Base-by-base conservation (phyloP, 306 rosid genomes). In the Dryas drummondii region DNA sequence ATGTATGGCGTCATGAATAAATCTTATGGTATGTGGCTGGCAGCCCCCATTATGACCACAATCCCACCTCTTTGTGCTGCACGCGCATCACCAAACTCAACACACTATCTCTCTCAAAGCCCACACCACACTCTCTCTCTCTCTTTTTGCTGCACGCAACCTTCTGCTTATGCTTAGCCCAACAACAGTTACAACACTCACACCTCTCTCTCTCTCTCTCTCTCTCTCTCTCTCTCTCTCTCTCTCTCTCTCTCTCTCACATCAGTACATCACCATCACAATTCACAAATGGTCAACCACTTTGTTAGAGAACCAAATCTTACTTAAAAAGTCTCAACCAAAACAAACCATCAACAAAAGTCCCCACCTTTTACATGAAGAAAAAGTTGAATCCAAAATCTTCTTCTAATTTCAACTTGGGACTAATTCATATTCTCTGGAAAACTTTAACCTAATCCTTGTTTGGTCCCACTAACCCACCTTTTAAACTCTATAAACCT, bases 31-130 rank as follows among this genome's bases (percentile, higher is more conserved):
- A 60, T 86, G 90, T 81, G 87, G 97, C 82, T 93, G 92, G 91
- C 88, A 91, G 77, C 72, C 80, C 72, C 91, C 85, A 90, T 87
- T 73, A 92, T 88, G 94, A 89, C 82, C 87, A 80, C 87, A 83
- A 81, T 80, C 82, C 84, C 84, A 82, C 84, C 84, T 65, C 89
- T 85, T 83, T 78, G 86, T 79, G 80, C 84, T 86, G 98, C 98
- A 94, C 89, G 98, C 97, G 94, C 97, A 94, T 81, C 88, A 90
- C 93, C 94, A 89, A 89, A 91, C 93, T 81, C 87, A 64, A 83
- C 82, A 87, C 90, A 84, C 96, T 82, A 84, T 80, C 86, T 82
- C 64, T 48, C 61, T 68, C 74, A 4, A 72, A 57, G 49, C 22
- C 66, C 66, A 72, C 58, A 17, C 72, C 19, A 14, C 47, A 44